These are phyloP conservation scores for Mycosarcoma mackinlayi DNA, from an alignment of 1,284 basidiomycete genomes.

Conservation along the genomic window DNA sequence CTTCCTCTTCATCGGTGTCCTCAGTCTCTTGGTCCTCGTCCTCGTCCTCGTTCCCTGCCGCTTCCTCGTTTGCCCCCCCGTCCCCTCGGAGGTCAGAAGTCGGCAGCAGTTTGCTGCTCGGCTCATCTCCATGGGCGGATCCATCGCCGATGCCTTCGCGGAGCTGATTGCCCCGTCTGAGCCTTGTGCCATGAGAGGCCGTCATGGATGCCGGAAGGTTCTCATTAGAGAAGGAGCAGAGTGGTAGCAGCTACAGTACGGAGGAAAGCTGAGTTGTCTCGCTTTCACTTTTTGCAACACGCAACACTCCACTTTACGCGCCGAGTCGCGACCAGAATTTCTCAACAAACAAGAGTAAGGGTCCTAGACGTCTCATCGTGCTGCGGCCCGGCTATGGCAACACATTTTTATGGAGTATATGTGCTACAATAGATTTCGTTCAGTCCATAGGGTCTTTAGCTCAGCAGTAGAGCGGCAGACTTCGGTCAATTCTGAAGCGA, in stretches of 20 bases:
- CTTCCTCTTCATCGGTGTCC: slow-evolving; percentile 11
- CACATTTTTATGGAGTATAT: too few relatives aligned
- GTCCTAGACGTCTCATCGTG: too few relatives aligned
- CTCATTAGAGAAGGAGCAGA: background rate
- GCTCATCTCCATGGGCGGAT: background rate
- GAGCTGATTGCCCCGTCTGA: background rate
- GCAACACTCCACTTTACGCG: slow-evolving; percentile 17
- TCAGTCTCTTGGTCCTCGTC: slow-evolving; percentile 22
- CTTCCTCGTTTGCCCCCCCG: slow-evolving; percentile 3
- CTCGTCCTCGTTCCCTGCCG: slow-evolving; percentile 6
- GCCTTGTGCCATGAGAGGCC: slow-evolving; percentile 10
- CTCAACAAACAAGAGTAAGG: too few relatives aligned
- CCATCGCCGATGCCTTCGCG: background rate
- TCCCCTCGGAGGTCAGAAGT: background rate
- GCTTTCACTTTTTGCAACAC: slow-evolving; percentile 9
- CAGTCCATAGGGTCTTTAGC: slow-evolving; percentile 43
- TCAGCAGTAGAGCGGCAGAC: slow-evolving; percentile 59
- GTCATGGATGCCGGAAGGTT: slow-evolving; percentile 5
- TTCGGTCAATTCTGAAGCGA: slow-evolving; percentile 34
- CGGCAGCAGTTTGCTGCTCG: background rate
- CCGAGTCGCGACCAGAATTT: slow-evolving; percentile 8
- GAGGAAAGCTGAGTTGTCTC: slow-evolving; percentile 4
- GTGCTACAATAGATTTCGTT: too few relatives aligned
- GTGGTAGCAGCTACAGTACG: background rate
- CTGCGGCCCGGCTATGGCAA: too few relatives aligned